A percentile compares a stretch with the other conserved stretches of the same genome.
Conservation (phyloP, 331 rosid genomes). For the Malus hybrid region DNA sequence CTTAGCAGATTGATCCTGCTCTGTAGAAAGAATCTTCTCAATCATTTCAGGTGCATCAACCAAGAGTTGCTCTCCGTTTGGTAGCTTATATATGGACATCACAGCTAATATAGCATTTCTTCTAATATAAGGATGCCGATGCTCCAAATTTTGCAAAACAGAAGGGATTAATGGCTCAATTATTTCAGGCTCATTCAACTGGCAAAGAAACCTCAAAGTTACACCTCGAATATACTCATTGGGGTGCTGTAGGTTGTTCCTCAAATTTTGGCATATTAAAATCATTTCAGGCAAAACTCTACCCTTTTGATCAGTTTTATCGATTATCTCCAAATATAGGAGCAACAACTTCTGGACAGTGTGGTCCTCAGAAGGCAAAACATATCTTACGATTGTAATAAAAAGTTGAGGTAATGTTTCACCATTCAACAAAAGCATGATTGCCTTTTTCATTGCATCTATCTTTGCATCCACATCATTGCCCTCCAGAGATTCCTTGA, state of each 20-base stretch:
- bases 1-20: constrained; percentile 21
- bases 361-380: constrained; percentile 35
- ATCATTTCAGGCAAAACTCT: constrained; percentile 35
- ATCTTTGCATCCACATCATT: constrained; percentile 28
- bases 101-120: constrained; percentile 19
- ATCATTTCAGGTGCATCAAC: constrained; percentile 28
- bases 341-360: constrained; percentile 30
- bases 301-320: constrained; percentile 27
- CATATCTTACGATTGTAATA: constrained; percentile 30
- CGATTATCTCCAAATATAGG: constrained; percentile 25
- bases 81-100: constrained; percentile 21
- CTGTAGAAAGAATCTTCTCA: constrained; percentile 15
- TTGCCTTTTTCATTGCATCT: constrained; percentile 31
- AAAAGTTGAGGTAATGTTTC: constrained; percentile 33
- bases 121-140: constrained; percentile 22
- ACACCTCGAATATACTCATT: constrained; percentile 29
- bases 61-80: constrained; percentile 19
- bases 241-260: constrained; percentile 27
- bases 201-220: constrained; percentile 21
- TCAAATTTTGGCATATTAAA: constrained; percentile 29
- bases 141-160: constrained; percentile 17
- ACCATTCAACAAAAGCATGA: constrained; percentile 31
- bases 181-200: constrained; percentile 18
- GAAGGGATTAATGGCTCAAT: constrained; percentile 27
- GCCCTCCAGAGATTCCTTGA: constrained; percentile 27